Base-by-base conservation (phyloP, 257 asterid species). In the Penstemon barbatus region DNA sequence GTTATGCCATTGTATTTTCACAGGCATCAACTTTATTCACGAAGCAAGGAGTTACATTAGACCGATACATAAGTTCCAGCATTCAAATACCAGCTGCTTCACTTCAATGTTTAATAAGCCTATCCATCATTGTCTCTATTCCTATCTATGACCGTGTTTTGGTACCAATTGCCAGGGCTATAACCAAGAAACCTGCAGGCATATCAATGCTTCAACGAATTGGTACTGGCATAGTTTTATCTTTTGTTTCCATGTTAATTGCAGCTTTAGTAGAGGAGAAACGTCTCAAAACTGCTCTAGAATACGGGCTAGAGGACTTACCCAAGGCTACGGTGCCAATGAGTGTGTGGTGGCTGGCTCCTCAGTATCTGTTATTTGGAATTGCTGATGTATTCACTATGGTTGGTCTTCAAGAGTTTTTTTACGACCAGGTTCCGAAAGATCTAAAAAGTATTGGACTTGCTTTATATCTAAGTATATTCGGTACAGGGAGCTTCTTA, bases 321-420 rank as follows among this genome's bases (percentile, higher is more conserved):
- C 85, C 89, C 0, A 48, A 65, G 4, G 77, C 69, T 5, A 69
- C 64, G 0, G 59, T 84, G 40, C 90, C 87, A 1, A 78, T 87
- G 90, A 81, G 85, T 11, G 69, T 78, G 52, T 87, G 89, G 83
- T 84, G 91, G 91, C 44, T 87, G 68, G 80, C 80, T 0, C 95
- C 88, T n/a, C 91, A 81, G 51, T 76, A 83, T n/a, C 13, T 85
- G 53, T n/a, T 85, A 6, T 65, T 60, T 7, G 87, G 88, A 5
- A 11, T 81, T 3, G 73, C 78, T 0, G 79, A 85, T 4, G 75
- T 61, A 4, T 79, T 85, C 54, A 50, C 85, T 0, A 4, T 44
- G 56, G 73, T 87, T 50, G 91, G 89, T 1, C 73, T 87, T 59
- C 88, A 85, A 42, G 85, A 81, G 57, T 79, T 85, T 33, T 83